Percentiles rank a stretch among this genome's conserved stretches.
Evolutionary conservation across 768 basidiomycete genomes (phyloP).

Genomic region (Kwoniella dejecticola): DNA sequence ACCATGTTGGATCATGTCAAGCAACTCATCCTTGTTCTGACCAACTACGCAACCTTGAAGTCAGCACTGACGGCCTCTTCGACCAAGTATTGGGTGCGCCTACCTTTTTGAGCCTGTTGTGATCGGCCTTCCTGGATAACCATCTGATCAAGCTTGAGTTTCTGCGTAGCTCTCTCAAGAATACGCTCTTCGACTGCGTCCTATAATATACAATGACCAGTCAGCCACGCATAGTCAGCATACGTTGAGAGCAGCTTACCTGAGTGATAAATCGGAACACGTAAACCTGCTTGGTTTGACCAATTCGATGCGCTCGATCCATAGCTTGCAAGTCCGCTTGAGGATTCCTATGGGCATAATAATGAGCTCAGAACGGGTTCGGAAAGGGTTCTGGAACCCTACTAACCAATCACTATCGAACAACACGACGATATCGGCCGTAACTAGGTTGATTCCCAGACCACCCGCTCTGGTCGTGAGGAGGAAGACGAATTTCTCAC

Average conservation of each 20-base stretch:
- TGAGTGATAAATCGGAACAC: conserved; percentile 97
- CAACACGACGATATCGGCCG: conserved; percentile 90
- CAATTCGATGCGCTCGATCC: conserved; percentile 96
- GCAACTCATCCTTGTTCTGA: conserved; percentile 85
- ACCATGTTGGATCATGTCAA: conserved; percentile 98
- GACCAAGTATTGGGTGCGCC: conserved; percentile 33
- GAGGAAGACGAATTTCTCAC: conserved; percentile 94
- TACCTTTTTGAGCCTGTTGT: conserved; percentile 69
- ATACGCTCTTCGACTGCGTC: conserved; percentile 95
- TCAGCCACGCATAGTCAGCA: conserved; percentile 1
- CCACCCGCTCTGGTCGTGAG: conserved; percentile 96
- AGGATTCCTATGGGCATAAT: conserved; percentile 89
- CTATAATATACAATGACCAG: conserved; percentile 30
- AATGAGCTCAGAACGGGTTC: no score
- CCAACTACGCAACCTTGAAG: conserved; percentile 59
- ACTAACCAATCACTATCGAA: conserved; percentile 94
- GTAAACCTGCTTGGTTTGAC: conserved; percentile 95
- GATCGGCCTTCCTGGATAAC: conserved; percentile 95
- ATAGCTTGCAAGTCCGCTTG: conserved; percentile 98
- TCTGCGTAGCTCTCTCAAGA: conserved; percentile 92
- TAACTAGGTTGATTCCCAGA: conserved; percentile 92
- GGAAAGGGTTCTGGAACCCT: no score
- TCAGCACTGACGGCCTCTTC: conserved; percentile 5
- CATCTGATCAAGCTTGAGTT: conserved; percentile 88
- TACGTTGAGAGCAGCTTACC: conserved; percentile 32